Percentiles rank a stretch among this genome's conserved stretches.
Conservation (phyloP, 176 grass and related monocot species). For the Aegilops sharonensis region DNA sequence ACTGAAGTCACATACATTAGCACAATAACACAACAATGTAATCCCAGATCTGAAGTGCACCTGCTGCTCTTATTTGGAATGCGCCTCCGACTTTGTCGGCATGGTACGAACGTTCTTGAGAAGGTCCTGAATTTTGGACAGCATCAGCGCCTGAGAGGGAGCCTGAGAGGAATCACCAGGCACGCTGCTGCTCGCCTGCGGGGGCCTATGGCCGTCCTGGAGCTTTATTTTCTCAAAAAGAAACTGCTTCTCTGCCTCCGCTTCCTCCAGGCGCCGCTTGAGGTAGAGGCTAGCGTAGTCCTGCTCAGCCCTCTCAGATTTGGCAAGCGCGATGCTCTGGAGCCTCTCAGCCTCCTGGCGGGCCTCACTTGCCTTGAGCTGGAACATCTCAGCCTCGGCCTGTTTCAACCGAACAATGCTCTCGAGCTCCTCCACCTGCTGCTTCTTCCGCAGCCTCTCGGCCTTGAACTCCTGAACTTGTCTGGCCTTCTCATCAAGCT, state of each 20-base stretch:
- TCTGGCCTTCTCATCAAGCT: slow-evolving; percentile 83
- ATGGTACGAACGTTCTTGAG: slow-evolving; percentile 79
- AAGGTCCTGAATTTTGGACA: slow-evolving; percentile 91
- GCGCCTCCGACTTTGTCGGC: slow-evolving; percentile 47
- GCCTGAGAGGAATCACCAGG: slow-evolving; percentile 44
- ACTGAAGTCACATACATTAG: slow-evolving; percentile 29
- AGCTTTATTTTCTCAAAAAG: slow-evolving; percentile 94
- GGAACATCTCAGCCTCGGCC: slow-evolving; percentile 96
- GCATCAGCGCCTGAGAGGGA: slow-evolving; percentile 64
- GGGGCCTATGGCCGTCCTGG: slow-evolving; percentile 63
- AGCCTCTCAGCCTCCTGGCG: slow-evolving; percentile 84
- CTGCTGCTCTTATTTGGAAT: slow-evolving; percentile 33
- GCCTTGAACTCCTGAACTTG: slow-evolving; percentile 69
- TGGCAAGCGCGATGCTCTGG: slow-evolving; percentile 83
- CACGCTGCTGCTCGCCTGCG: slow-evolving; percentile 17
- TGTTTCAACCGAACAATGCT: slow-evolving; percentile 90
- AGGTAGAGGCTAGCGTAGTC: slow-evolving; percentile 97
- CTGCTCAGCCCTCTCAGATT: slow-evolving; percentile 91
- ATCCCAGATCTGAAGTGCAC: not conserved
- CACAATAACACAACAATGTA: slow-evolving; percentile 5
- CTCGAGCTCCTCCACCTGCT: slow-evolving; percentile 91
- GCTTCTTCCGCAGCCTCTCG: slow-evolving; percentile 65
- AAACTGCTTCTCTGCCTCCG: slow-evolving; percentile 95
- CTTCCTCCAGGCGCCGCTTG: slow-evolving; percentile 92
- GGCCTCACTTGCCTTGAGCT: slow-evolving; percentile 90